Evolutionary conservation across 1,139 yeast genomes (phyloP), one percentile per base, ranked within the genome.

Genomic region (Sugiyamaella pinicola): DNA sequence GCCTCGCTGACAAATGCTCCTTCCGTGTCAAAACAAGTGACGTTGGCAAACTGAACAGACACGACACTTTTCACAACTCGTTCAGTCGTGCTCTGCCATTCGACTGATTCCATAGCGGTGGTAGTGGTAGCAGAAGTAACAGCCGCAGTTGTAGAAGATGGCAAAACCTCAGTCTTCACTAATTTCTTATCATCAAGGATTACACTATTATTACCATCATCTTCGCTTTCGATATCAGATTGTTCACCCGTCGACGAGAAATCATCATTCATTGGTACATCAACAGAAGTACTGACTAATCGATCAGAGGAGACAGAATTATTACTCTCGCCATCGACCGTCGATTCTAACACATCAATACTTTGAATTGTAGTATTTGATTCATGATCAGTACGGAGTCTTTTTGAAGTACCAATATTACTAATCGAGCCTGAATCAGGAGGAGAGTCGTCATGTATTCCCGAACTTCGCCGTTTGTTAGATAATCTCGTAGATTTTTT

Each of bases 21-120:
- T 63, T 91, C 98, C 35, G 95, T 85, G 65, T 91, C 98, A 65
- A 90, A 90, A 57, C 85, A 83, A 15, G 84, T 81, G n/a, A 88
- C 89, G 67, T 86, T 95, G 13, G 95, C 80, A 65, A 90, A 90
- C 68, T 89, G 96, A 53, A 91, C 84, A 0, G 96, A 87, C 1
- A 91, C 97, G 15, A 91, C 96, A 6, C 90, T 80, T 61, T 84
- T 82, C 33, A 91, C 96, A 3, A 89, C 96, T 52, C 79, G 78
- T 51, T 89, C 83, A 51, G 91, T 88, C 1, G 96, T 87, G 37
- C 76, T 75, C 65, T 86, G 93, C 98, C 98, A 91, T 64, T 72
- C 74, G 6, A 66, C 62, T 1, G 64, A 60, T 33, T 61, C 64
- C 42, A 55, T 33, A 19, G 45, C 34, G 10, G 51, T 28, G 22